Evolutionary conservation across 441 rosid genomes (phyloP), one percentile per base, ranked within the genome.

Genomic region (Gossypium davidsonii): DNA sequence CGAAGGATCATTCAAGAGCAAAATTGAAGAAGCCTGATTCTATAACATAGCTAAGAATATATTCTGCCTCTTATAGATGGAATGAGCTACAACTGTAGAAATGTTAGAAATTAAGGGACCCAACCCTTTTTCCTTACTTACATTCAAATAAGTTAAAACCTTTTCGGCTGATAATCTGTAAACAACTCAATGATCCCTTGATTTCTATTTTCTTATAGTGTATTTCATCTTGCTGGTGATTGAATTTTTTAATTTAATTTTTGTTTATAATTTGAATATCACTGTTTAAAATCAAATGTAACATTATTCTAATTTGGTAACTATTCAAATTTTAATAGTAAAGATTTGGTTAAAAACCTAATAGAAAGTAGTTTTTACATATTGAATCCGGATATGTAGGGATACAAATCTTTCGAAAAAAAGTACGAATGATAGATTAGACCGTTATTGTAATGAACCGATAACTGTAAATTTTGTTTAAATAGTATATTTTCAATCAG

Each of bases 21-120:
- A 71, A 46, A 31, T 14, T 58, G 74, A 59, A 59, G 74, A 61
- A 59, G 60, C 56, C 66, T n/a, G 18, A 58, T 25, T 59, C 67
- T 3, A 2, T 49, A 52, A 8, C n/a, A 1, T 3, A 49, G 49
- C 58, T 53, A 15, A 3, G 21, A 46, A 11, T 23, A 7, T 66
- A 17, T 18, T 23, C 56, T 66, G 39, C 14, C 39, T 17, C 6
- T 48, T 23, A 15, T 0, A 20, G n/a, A 18, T 11, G 68, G 8
- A 42, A 37, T 10, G 15, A 4, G 23, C 15, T 37, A 20, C 26
- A 42, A 18, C 11, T 4, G 0, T 1, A 11, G 28, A 23, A 9
- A 46, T 46, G 11, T 14, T 44, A 20, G 34, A 12, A 21, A 65
- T 44, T 44, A 63, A 12, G 0, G 26, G 18, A 31, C 34, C 34